These are phyloP conservation scores for Globisporangium emineosum DNA, from an alignment of 352 stramenopile species.

Conservation along the genomic window DNA sequence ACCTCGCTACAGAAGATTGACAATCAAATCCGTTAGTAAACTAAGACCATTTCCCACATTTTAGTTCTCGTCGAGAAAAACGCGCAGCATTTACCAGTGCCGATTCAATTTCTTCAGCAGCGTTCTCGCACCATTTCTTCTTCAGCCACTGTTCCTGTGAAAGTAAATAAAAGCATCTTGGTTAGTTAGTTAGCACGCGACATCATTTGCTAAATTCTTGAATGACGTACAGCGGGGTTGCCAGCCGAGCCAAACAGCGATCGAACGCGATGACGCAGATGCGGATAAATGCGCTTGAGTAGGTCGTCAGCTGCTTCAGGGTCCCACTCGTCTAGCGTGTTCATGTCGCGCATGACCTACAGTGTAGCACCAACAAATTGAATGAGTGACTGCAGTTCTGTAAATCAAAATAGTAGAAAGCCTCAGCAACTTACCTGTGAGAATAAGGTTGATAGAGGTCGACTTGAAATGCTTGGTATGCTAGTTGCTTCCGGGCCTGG, in stretches of 20 bases:
- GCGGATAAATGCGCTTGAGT: constrained; percentile 15
- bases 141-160: constrained; percentile 6
- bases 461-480: not conserved
- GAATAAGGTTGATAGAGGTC: constrained; percentile 13
- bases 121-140: constrained; percentile 14
- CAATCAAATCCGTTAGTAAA: not conserved
- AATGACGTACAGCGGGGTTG: not conserved
- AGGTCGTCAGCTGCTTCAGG: constrained; percentile 12
- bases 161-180: not conserved
- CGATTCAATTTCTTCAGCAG: constrained; percentile 11
- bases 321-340: constrained; percentile 20
- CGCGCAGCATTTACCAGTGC: constrained; percentile 8
- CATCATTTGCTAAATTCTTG: no score
- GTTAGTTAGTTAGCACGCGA: not conserved
- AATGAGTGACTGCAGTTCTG: not conserved
- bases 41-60: not conserved
- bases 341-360: constrained; percentile 20
- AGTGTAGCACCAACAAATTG: not conserved
- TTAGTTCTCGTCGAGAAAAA: not conserved
- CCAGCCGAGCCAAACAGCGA: constrained; percentile 2
- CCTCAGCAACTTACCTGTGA: not conserved
- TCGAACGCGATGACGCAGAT: constrained; percentile 15
- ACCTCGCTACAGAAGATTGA: not conserved
- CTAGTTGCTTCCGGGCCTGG: not conserved
- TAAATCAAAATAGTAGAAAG: not conserved